phyloP scores from a whole-genome alignment of 768 basidiomycete species.

The Serendipita sp. region DNA sequence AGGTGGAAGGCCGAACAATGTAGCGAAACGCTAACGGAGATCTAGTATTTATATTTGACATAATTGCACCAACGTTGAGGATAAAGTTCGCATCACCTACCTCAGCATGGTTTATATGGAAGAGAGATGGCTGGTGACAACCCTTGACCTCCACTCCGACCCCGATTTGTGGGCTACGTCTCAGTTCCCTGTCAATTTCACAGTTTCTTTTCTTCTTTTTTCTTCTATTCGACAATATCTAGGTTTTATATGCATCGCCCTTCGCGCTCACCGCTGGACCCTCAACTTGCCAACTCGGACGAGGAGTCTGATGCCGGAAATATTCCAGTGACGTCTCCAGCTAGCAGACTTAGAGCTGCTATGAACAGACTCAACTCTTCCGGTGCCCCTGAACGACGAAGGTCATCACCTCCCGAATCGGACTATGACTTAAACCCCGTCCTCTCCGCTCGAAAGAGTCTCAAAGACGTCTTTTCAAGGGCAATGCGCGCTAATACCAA shows the following conservation, averaged over 20 bases:
- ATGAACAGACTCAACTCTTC: background rate
- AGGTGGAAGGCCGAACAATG: background rate
- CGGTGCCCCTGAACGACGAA: background rate
- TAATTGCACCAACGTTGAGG: background rate
- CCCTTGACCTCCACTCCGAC: background rate
- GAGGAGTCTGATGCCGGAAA: background rate
- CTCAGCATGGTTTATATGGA: background rate
- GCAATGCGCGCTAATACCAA: background rate
- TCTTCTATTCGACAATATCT: background rate
- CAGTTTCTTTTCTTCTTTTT: background rate
- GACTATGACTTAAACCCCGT: conserved; percentile 4
- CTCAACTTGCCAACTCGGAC: background rate
- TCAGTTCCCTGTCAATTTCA: background rate
- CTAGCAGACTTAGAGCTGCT: conserved; percentile 1
- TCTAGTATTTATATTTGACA: too few relatives aligned
- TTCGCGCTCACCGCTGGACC: background rate
- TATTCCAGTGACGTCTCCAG: background rate
- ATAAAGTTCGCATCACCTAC: background rate
- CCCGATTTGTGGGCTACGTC: background rate
- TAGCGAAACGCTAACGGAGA: background rate
- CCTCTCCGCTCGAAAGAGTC: conserved; percentile 1
- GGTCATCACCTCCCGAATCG: background rate
- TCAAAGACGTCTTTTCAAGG: conserved; percentile 1
- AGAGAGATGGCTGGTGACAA: background rate
- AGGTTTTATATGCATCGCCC: background rate